Evolutionary conservation across 495 filamentous ascomycete genomes (phyloP), one percentile per base, ranked within the genome.

Genomic region (Hypomontagnella monticulosa): DNA sequence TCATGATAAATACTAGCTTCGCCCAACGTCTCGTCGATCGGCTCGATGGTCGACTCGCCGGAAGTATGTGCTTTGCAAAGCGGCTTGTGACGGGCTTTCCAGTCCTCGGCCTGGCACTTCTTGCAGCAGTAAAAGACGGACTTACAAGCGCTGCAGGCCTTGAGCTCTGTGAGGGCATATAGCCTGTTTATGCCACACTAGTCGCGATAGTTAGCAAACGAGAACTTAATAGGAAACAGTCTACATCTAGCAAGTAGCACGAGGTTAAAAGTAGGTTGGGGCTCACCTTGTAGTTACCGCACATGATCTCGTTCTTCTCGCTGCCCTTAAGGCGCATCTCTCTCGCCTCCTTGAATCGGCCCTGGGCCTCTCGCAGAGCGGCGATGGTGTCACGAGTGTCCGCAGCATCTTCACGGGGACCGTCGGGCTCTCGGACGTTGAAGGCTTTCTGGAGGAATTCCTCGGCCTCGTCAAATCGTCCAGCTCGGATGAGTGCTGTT

Each of bases 101-200:
- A 64, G 32, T 64, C 61, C 14, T 15, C 15, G 18, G n/a, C 40
- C 44, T 57, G 61, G 37, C 61, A 64, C 1, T 0, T 1, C 44
- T 52, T 64, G 27, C 16, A 16, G 44, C 61, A 64, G 46, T 64
- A 64, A 19, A 50, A 64, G 44, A 64, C 61, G 7, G 52, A 51
- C 8, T 32, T 10, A 15, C 61, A 64, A 10, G 52, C 61, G 19
- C 12, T 16, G n/a, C 61, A 64, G 10, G 37, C 37, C 1, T 18
- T 18, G 15, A 64, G 53, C 5, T 51, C 12, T 9, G 9, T 11
- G 10, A 57, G 27, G 18, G 20, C 37, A 12, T 15, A 51, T 8
- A 23, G 44, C 12, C 12, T 19, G 37, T 30, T 42, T 2, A 15
- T 41, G 3, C 52, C 23, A 20, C 61, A 64, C 61, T 64, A 18